Evolutionary conservation across 2,329 filamentous ascomycete species (phyloP), one percentile per base, ranked within the genome.

Genomic region (Alternaria consortialis): DNA sequence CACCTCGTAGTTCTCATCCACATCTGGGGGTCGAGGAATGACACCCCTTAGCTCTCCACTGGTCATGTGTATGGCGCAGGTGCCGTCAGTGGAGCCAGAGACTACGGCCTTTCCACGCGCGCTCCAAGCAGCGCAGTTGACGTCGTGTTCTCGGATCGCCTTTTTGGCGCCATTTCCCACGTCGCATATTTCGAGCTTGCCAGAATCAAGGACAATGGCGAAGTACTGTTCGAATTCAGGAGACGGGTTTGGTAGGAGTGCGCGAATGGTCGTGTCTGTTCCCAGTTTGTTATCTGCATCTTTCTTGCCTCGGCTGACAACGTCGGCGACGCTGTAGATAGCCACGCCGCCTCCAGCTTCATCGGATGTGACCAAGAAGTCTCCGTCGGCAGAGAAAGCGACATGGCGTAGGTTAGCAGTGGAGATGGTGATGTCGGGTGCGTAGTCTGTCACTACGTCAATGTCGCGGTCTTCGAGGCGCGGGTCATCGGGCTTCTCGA

Each of bases 51-150:
- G 84, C 40, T 86, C 86, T 47, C 94, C 94, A 69, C 92, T 87
- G 0, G 91, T 92, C 7, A 91, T 93, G 86, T 98, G 90, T 77
- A 97, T 94, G 57, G 87, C 86, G 53, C 91, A 89, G 12, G 88
- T 89, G 59, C 95, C 95, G 79, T 97, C 88, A 7, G 85, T 88
- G 69, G 95, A 83, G 15, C 96, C 95, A 67, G 92, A 94, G 44
- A 97, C 90, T 43, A 99, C 83, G 76, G 98, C 94, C 77, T 97
- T 99, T 47, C 95, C 95, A 75, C 90, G 92, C 62, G 88, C 90
- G 77, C 95, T 99, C 95, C 96, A 99, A 57, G 91, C 90, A 6
- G 92, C 86, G 72, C 91, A 95, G 74, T 90, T 93, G 29, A 97
- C 94, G 48, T 91, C 89, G 29, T 86, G 83, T 72, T 90, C 92